phyloP scores from a whole-genome alignment of 2,329 filamentous ascomycete genomes.

The Podosphaera fusca region DNA sequence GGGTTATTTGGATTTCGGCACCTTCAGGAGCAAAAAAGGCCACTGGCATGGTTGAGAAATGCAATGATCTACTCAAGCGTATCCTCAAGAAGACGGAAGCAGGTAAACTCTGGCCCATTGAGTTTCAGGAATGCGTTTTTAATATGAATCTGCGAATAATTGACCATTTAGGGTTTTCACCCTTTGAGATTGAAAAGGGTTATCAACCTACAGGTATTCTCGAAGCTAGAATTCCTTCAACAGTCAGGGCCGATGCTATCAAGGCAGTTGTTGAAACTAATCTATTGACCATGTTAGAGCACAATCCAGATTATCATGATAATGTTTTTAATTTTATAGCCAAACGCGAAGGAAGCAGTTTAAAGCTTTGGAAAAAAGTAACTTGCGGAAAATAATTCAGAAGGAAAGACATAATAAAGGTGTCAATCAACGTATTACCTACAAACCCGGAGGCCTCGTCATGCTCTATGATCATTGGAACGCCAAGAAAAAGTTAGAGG shows the following conservation, averaged over 20 bases:
- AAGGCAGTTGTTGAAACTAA: no score
- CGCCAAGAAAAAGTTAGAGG: no score
- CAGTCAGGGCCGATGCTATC: no score
- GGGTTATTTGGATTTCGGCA: no score
- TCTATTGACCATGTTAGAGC: no score
- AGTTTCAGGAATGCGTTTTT: background rate
- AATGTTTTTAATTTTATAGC: no score
- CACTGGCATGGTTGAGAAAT: no score
- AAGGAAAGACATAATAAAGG: slow-evolving; percentile 1
- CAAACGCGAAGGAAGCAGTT: no score
- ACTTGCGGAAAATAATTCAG: background rate
- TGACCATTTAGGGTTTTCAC: background rate
- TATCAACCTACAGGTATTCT: background rate
- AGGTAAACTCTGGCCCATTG: background rate
- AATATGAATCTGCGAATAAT: background rate
- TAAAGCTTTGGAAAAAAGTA: background rate
- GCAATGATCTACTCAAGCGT: background rate
- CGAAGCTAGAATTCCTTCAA: background rate
- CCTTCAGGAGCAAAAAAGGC: no score
- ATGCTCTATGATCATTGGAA: no score
- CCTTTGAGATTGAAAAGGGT: background rate
- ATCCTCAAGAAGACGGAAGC: background rate
- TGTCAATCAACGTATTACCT: background rate
- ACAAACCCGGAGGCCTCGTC: background rate
- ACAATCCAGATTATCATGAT: no score